Evolutionary conservation across 139 green algal genomes (phyloP), one percentile per base, ranked within the genome.

Genomic region (Pleodorina starrii): DNA sequence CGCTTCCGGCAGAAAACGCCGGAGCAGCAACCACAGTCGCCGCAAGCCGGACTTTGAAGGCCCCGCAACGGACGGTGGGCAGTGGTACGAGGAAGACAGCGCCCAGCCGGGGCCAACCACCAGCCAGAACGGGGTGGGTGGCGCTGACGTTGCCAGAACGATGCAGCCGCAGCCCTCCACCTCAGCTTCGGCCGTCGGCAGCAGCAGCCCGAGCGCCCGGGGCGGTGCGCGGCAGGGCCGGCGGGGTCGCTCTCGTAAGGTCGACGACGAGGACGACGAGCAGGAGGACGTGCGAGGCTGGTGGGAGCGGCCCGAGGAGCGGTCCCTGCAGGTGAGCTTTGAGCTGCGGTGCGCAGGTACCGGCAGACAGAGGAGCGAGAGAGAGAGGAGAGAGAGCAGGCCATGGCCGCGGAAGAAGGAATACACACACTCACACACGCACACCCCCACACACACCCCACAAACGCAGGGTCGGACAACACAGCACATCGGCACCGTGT

Each of bases 271-370:
- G 17, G 73, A 85, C 1, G 86, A 85, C 6, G 74, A 86, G 27
- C 51, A 75, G n/a, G 86, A 77, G 25, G 81, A 89, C 51, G 32
- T 32, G 9, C 82, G 81, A 10, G 89, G 89, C 57, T 91, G 89
- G 89, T 91, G 89, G 89, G 81, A 91, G 73, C 51, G 54, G 43
- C 72, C 81, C 27, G 89, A 91, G 74, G 81, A 91, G 82, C 43
- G 51, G 0, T 76, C 42, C 27, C 36, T 89, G 82, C 73, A 89
- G 89, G 81, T 78, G 12, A 23, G 35, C 75, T n/a, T n/a, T n/a
- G 9, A 21, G 54, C 21, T 21, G 5, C 29, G 51, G 14, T 14
- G 51, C 14, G 51, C 51, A 27, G 51, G 14, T 66, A 12, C 54
- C 3, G 54, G 54, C 54, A 25, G 54, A 25, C 7, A 2, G 29